phyloP scores from a whole-genome alignment of 2,329 filamentous ascomycete species.

The Pseudogymnoascus sp. region DNA sequence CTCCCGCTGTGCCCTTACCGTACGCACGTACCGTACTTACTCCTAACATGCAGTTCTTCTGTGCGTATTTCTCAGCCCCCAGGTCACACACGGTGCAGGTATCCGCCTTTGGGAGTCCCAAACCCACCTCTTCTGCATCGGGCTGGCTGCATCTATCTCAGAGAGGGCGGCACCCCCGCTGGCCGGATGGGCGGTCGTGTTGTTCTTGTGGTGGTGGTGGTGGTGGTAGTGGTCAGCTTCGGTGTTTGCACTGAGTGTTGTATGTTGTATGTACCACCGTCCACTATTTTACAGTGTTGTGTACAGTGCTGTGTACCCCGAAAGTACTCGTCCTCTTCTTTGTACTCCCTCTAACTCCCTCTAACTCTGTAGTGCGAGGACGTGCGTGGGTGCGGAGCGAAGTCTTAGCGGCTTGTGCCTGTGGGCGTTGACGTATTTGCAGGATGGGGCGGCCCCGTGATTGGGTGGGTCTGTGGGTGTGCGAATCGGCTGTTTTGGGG shows the following conservation, averaged over 20 bases:
- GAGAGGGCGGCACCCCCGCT: background rate
- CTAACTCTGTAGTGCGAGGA: background rate
- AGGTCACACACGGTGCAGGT: background rate
- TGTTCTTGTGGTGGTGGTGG: background rate
- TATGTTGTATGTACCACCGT: too few relatives aligned
- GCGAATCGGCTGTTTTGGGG: conserved; percentile 1
- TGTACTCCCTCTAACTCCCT: background rate
- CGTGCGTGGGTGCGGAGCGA: background rate
- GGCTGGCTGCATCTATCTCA: background rate
- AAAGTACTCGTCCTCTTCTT: background rate
- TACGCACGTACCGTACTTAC: background rate
- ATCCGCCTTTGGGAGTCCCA: background rate
- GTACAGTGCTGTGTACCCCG: background rate
- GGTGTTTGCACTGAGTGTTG: too few relatives aligned
- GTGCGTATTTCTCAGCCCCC: background rate
- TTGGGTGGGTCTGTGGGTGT: background rate
- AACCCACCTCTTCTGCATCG: background rate
- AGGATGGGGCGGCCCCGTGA: background rate
- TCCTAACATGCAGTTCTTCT: background rate
- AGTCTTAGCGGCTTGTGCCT: background rate
- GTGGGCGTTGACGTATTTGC: background rate
- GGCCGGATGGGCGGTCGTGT: background rate
- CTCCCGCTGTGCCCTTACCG: background rate
- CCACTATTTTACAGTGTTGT: background rate
- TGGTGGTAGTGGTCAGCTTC: too few relatives aligned